Evolutionary conservation across 768 basidiomycete species (phyloP), one percentile per base, ranked within the genome.

Genomic region (Lactarius evosmus): DNA sequence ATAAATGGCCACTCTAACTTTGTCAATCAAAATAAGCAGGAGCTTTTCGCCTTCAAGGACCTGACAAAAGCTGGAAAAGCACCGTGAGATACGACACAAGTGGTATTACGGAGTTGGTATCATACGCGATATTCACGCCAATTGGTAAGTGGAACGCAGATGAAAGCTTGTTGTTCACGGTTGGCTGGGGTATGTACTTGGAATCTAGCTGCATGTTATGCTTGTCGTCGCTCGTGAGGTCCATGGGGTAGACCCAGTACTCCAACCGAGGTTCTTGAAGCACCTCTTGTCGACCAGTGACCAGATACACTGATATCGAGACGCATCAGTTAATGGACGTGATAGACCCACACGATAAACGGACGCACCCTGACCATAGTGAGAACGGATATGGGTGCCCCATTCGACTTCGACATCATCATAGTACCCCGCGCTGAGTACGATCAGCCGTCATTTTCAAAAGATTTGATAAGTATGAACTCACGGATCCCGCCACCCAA

Each of bases 31-130:
- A 17, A 68, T 12, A 17, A 68, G 61, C 16, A 68, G 58, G 7
- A 63, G 29, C 19, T 14, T 51, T n/a, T 67, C 59, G 1, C 63
- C 61, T 27, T 55, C 62, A 7, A 67, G 59, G n/a, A 69, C 41
- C 6, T 49, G 66, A 8, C 29, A 46, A 27, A 66, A 59, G 38
- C 67, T 69, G 29, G 51, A 27, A 52, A 25, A 7, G 14, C 17
- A 29, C 11, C 0, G n/a, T 41, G 29, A 49, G n/a, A 14, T 22
- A 29, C 38, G 19, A 32, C 22, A 38, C 22, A 3, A 34, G 44
- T 7, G 29, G 17, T 2, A 4, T 19, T 33, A 40, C 11, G 9
- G n/a, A 33, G 44, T 27, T 3, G 38, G 32, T 40, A 6, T 36
- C 62, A 9, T 44, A 67, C 66, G 27, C 34, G n/a, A 67, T 33